Evolutionary conservation across 257 asterid genomes (phyloP).

Genomic region (Cynanchum wilfordii): DNA sequence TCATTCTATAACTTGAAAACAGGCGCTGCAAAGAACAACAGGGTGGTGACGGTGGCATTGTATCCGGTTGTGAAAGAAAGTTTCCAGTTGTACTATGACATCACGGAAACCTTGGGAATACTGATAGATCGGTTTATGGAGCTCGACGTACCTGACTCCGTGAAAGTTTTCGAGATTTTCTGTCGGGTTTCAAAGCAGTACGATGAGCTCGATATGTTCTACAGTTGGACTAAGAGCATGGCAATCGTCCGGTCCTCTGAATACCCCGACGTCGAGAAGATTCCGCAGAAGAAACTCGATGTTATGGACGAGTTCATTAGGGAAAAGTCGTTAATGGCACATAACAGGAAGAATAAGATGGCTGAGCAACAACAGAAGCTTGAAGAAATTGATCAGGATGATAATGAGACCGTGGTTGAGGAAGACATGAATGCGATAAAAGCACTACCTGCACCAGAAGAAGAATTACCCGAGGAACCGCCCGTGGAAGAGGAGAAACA

Average conservation of each 20-base stretch:
- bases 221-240: constrained; percentile 56
- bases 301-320: constrained; percentile 77
- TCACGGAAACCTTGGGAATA: constrained; percentile 60
- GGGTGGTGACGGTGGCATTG: constrained; percentile 66
- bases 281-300: constrained; percentile 65
- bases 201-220: constrained; percentile 74
- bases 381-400: constrained; percentile 4
- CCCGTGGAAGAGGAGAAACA: constrained; percentile 2
- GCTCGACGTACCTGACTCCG: constrained; percentile 62
- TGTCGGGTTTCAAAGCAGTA: constrained; percentile 70
- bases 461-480: constrained; percentile 23
- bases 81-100: constrained; percentile 60
- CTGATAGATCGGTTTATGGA: constrained; percentile 77
- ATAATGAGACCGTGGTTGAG: constrained; percentile 5
- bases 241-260: constrained; percentile 72
- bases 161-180: constrained; percentile 60
- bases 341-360: constrained; percentile 19
- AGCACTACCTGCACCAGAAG: constrained; percentile 85
- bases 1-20: constrained; percentile 13
- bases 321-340: constrained; percentile 45
- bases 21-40: constrained; percentile 72
- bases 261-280: constrained; percentile 77
- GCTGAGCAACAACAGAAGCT: constrained; percentile 23
- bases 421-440: constrained; percentile 54
- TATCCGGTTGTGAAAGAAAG: constrained; percentile 74